Base-by-base conservation (phyloP, 768 basidiomycete genomes). In the Termitomyces sp. region DNA sequence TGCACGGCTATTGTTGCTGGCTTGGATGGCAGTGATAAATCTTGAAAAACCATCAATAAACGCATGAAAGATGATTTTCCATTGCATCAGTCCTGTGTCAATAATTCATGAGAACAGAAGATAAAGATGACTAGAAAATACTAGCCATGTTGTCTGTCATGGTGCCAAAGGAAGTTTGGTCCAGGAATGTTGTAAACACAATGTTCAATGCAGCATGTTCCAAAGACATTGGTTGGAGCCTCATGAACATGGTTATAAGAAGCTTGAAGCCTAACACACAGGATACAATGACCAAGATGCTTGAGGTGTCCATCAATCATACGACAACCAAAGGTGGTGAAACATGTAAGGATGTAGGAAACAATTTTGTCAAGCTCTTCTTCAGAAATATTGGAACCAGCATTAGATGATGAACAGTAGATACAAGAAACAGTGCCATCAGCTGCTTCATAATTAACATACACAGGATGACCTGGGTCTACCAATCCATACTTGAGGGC, bases 301-400 rank as follows among this genome's bases (percentile, higher is more conserved):
- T 54, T 41, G 1, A 66, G 56, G 56, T 62, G 59, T 3, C 66
- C 63, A 57, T 62, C 47, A 10, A 67, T 50, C 53, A 65, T 67
- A 15, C n/a, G 15, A 20, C 7, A 7, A 3, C 23, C 35, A 39
- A 49, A 49, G 0, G 23, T 36, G 1, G 36, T 16, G 6, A 50
- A 50, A 15, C 16, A 33, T 9, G 20, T 20, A 5, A 50, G n/a
- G 9, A 50, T 50, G 23, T 40, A 38, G 0, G 15, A 23, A 3
- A 50, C n/a, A 3, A 40, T 40, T n/a, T 38, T n/a, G 36, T 55
- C 32, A 3, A 55, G 33, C 27, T 50, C 45, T n/a, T 23, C 12
- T 16, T 55, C 41, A 3, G 46, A 29, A 6, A 50, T 27, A 5
- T 38, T 35, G 5, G 47, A 55, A 4, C 13, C 18, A 13, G 38